Percentiles rank a stretch among this genome's conserved stretches.
Evolutionary conservation across 176 grass and related monocot species (phyloP).

Genomic region (Calamus simplicifolius): DNA sequence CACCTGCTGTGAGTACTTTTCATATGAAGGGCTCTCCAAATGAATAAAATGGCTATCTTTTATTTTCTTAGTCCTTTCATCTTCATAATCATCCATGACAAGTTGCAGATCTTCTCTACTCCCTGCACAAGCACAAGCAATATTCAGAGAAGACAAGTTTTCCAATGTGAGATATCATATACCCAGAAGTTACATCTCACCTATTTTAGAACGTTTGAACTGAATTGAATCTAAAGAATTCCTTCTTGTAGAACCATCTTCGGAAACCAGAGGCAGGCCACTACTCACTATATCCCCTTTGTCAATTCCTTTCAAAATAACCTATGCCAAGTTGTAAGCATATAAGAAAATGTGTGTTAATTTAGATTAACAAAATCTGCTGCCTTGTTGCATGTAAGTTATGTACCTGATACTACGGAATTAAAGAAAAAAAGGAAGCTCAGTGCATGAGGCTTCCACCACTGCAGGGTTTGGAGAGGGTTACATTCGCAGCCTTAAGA

Average conservation of each 20-base stretch:
- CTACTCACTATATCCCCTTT: conserved; percentile 82
- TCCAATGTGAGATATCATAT: conserved; percentile 3
- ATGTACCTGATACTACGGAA: neutral
- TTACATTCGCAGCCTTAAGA: too few species aligned
- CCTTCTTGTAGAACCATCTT: conserved; percentile 72
- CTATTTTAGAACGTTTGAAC: conserved; percentile 37
- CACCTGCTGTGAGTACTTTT: neutral
- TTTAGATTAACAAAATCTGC: too few species aligned
- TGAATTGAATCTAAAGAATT: conserved; percentile 26
- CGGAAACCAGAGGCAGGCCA: conserved; percentile 62
- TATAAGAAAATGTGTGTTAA: neutral
- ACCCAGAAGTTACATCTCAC: conserved; percentile 5
- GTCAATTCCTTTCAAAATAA: conserved; percentile 87
- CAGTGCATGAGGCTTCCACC: too few species aligned
- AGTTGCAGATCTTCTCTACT: conserved; percentile 48
- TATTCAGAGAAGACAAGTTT: neutral
- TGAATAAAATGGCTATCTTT: conserved; percentile 20
- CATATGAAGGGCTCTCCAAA: neutral
- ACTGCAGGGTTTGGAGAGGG: too few species aligned
- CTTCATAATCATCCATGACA: conserved; percentile 43
- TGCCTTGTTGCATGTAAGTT: too few species aligned
- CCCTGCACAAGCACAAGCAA: conserved; percentile 13
- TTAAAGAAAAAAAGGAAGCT: neutral
- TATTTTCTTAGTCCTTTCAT: conserved; percentile 25
- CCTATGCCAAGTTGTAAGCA: conserved; percentile 28